These are phyloP conservation scores for Conringia planisiliqua DNA, from an alignment of 345 rosid genomes.

Conservation along the genomic window DNA sequence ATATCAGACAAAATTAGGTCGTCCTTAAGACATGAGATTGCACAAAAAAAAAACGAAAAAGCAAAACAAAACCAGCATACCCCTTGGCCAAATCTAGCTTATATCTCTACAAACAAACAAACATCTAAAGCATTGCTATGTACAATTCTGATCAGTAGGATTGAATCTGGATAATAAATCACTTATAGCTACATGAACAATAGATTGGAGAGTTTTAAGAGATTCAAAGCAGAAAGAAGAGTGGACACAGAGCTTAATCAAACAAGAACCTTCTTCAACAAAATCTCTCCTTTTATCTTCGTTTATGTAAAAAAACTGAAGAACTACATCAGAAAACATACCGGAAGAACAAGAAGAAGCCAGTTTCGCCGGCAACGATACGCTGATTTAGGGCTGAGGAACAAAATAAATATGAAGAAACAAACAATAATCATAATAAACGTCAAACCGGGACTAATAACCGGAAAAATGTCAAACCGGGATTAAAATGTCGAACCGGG, in stretches of 20 bases:
- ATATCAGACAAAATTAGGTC: not conserved
- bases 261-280: too few species aligned
- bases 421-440: too few species aligned
- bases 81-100: too few species aligned
- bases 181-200: not conserved
- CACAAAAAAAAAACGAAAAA: not conserved
- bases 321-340: not conserved
- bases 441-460: not conserved
- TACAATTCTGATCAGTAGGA: not conserved
- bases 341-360: not conserved
- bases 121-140: not conserved
- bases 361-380: not conserved
- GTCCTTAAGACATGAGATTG: not conserved
- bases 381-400: slow-evolving; percentile 16
- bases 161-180: not conserved
- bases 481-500: not conserved
- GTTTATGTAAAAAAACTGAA: not conserved
- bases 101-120: not conserved
- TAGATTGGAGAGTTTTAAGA: too few species aligned
- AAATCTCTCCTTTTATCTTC: not conserved
- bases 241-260: too few species aligned
- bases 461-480: not conserved
- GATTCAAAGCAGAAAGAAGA: too few species aligned
- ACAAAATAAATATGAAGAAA: not conserved
- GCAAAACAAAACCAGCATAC: not conserved